Evolutionary conservation across 2,329 filamentous ascomycete species (phyloP), one percentile per base, ranked within the genome.

Genomic region (Colletotrichum melonis): DNA sequence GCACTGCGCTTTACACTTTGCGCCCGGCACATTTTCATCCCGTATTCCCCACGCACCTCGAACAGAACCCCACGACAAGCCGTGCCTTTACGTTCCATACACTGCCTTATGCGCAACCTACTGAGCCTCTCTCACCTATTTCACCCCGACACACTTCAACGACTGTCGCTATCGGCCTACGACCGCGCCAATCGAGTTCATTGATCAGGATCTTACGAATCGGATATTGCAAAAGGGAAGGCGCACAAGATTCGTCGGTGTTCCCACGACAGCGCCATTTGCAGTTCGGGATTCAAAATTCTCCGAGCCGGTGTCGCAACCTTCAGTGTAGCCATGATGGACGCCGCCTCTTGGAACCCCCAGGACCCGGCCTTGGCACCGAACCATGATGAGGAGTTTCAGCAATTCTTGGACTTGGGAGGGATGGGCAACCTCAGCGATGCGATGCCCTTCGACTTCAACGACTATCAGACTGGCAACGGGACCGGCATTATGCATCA

Each of bases 371-470:
- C 84, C 72, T 84, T 91, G 80, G 83, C 87, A 32, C 80, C 85
- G 12, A 76, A 85, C 6, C 79, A 84, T 63, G 90, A 92, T 60
- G 90, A 92, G 79, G 90, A 91, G 52, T 92, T 92, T 78, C 87
- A 90, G 75, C 90, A 92, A 76, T 92, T 91, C 72, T 84, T 92
- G 74, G 88, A 92, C 76, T 88, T 92, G 84, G 87, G 86, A 70
- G 83, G 82, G 76, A 89, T 92, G 84, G 85, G 84, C 35, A 86
- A 82, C 74, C 81, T 92, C 71, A 81, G 81, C 74, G 88, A 91
- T 68, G 82, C 84, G 65, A 84, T 92, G 78, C 86, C 87, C 73
- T 92, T 92, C 77, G 89, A 91, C 79, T 92, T 91, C 75, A 84
- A 87, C 52, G 84, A 88, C 72, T 92, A 91, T 77, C 85, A 85